phyloP scores from a whole-genome alignment of 208 protist genomes.

The Wallacemonas sp. region DNA sequence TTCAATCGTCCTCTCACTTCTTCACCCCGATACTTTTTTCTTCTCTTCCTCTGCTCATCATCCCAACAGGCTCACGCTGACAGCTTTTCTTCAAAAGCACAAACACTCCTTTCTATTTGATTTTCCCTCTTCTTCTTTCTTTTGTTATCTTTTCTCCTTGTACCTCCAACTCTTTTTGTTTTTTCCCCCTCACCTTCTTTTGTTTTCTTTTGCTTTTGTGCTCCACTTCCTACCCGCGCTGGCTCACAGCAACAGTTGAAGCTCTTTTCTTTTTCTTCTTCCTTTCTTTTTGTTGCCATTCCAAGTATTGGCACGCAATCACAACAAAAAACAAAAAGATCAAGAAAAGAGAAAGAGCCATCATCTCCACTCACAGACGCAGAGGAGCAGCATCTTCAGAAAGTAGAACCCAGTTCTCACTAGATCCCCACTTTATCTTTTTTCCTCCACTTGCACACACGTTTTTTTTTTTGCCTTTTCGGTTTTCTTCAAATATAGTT shows the following conservation, averaged over 20 bases:
- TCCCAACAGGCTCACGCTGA: background rate
- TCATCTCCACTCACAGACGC: too few species aligned
- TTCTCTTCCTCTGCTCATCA: background rate
- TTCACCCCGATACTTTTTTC: slow-evolving; percentile 14
- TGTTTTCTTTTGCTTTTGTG: background rate
- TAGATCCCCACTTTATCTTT: slow-evolving; percentile 8
- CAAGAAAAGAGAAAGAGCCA: background rate
- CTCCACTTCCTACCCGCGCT: too few species aligned
- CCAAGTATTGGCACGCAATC: background rate
- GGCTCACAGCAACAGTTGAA: too few species aligned
- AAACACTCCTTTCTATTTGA: slow-evolving; percentile 3
- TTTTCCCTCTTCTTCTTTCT: slow-evolving; percentile 20
- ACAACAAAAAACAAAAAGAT: background rate
- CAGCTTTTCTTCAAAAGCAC: slow-evolving; percentile 5
- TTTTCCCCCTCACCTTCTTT: slow-evolving; percentile 7
- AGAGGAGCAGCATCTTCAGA: too few species aligned
- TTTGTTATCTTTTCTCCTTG: slow-evolving; percentile 9
- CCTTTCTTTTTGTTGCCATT: slow-evolving; percentile 17
- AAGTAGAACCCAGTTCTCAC: too few species aligned
- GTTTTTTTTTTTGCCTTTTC: slow-evolving; percentile 10
- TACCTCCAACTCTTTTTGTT: slow-evolving; percentile 7
- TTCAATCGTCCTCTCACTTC: background rate
- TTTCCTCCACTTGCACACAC: background rate
- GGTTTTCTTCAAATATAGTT: too few species aligned
- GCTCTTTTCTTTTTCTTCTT: slow-evolving; percentile 3